Conservation (phyloP, 352 stramenopile genomes). For the Phytophthora meadii region DNA sequence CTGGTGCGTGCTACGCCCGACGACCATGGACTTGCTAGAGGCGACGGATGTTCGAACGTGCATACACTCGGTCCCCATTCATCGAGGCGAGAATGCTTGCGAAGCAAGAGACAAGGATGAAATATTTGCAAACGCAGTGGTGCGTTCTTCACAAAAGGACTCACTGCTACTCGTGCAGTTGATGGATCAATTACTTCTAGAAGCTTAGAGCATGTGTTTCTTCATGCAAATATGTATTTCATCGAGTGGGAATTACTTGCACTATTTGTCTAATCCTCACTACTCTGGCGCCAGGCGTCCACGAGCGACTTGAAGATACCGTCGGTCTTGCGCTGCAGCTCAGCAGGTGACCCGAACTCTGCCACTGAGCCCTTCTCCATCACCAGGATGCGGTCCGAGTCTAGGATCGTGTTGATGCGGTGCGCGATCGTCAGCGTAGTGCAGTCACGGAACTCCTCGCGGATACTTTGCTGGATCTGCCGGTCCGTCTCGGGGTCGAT, state of each 20-base stretch:
- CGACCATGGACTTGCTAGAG: neutral
- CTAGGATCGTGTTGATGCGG: neutral
- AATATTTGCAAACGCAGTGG: constrained; percentile 6
- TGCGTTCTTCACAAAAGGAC: constrained; percentile 8
- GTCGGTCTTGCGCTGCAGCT: neutral
- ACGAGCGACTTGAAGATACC: constrained; percentile 34
- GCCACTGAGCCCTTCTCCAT: neutral
- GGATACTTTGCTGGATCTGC: neutral
- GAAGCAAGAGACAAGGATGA: neutral
- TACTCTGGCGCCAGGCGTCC: constrained; percentile 69
- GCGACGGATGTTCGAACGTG: constrained; percentile 21
- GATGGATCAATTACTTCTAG: constrained; percentile 12
- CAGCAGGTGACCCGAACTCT: neutral
- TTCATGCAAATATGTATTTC: constrained; percentile 2
- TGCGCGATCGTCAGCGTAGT: neutral
- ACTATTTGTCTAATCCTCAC: constrained; percentile 23
- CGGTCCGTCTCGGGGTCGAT: neutral
- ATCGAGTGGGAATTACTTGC: neutral
- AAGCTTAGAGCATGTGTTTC: neutral
- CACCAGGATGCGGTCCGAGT: neutral
- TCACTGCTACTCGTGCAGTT: constrained; percentile 9
- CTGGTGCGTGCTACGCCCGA: constrained; percentile 15
- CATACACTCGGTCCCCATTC: constrained; percentile 5
- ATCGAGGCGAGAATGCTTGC: neutral
- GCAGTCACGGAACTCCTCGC: neutral